A percentile compares a stretch with the other conserved stretches of the same genome.
Evolutionary conservation across 139 green algal genomes (phyloP).

Genomic region (Picochlorum sp.): DNA sequence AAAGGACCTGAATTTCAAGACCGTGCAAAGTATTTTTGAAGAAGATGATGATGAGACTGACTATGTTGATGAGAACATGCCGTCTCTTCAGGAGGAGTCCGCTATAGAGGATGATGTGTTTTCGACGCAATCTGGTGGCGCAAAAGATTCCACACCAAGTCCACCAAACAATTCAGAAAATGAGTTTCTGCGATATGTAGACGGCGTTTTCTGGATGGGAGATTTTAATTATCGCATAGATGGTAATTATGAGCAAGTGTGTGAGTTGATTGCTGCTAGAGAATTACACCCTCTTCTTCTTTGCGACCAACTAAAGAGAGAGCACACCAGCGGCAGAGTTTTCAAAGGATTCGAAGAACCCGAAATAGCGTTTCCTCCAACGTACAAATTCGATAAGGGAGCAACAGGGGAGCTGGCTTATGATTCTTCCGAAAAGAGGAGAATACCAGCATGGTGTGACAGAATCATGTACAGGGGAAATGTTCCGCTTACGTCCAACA

Average conservation of each 20-base stretch:
- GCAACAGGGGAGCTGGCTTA: constrained; percentile 40
- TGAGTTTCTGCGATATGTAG: constrained; percentile 39
- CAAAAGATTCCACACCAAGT: background rate
- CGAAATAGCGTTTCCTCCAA: constrained; percentile 76
- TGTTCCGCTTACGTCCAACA: background rate
- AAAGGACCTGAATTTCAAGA: constrained; percentile 58
- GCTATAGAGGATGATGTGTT: no score
- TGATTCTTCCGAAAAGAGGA: constrained; percentile 74
- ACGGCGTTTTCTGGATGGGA: constrained; percentile 76
- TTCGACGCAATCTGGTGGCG: background rate
- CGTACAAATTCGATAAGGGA: constrained; percentile 85
- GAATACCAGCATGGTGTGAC: constrained; percentile 85
- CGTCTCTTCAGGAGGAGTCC: no score
- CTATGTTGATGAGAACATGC: background rate
- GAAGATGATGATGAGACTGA: background rate
- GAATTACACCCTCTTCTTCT: constrained; percentile 22
- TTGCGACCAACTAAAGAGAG: constrained; percentile 48
- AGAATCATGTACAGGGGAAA: constrained; percentile 81
- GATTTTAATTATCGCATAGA: constrained; percentile 91
- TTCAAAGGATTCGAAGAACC: constrained; percentile 66
- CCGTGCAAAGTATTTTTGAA: constrained; percentile 7
- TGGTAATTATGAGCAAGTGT: constrained; percentile 36
- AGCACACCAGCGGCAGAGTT: constrained; percentile 43
- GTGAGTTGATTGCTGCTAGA: constrained; percentile 8
- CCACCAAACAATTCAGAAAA: background rate